phyloP scores from a whole-genome alignment of 2,329 filamentous ascomycete species.

The Talaromyces sp. region DNA sequence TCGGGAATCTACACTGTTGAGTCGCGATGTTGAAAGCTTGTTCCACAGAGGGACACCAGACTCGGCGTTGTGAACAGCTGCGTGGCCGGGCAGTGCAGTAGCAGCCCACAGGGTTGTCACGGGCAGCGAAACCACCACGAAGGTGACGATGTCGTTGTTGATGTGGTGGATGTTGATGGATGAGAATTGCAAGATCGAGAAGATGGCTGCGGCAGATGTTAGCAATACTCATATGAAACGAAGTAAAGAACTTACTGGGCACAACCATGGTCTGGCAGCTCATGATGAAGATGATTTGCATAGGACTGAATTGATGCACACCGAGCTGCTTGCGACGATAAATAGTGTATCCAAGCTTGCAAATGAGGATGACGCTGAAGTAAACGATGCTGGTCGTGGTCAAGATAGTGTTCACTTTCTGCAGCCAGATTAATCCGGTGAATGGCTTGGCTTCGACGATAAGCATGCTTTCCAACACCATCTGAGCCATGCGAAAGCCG shows the following conservation, averaged over 20 bases:
- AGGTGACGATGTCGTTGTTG: constrained; percentile 55
- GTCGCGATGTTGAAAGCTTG: constrained; percentile 14
- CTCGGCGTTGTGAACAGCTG: constrained; percentile 6
- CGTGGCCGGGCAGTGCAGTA: constrained; percentile 32
- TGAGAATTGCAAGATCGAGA: constrained; percentile 59
- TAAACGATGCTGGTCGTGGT: constrained; percentile 59
- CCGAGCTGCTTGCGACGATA: constrained; percentile 56
- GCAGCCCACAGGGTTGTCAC: constrained; percentile 67
- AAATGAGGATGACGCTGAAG: constrained; percentile 62
- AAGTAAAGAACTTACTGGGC: constrained; percentile 53
- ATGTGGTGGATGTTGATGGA: constrained; percentile 51
- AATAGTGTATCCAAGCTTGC: constrained; percentile 61
- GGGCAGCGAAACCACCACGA: constrained; percentile 63
- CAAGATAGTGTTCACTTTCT: constrained; percentile 50
- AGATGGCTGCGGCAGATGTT: constrained; percentile 52
- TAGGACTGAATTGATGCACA: constrained; percentile 60
- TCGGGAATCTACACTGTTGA: neutral
- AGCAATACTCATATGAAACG: constrained; percentile 20
- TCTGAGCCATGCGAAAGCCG: constrained; percentile 54
- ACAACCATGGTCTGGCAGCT: constrained; percentile 65
- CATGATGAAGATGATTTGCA: constrained; percentile 68
- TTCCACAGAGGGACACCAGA: constrained; percentile 17
- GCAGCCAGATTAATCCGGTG: constrained; percentile 39
- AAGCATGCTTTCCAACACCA: constrained; percentile 49
- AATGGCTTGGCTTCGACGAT: constrained; percentile 38